These are phyloP conservation scores for Phytophthora pisi DNA, from an alignment of 352 stramenopile genomes.

Conservation along the genomic window DNA sequence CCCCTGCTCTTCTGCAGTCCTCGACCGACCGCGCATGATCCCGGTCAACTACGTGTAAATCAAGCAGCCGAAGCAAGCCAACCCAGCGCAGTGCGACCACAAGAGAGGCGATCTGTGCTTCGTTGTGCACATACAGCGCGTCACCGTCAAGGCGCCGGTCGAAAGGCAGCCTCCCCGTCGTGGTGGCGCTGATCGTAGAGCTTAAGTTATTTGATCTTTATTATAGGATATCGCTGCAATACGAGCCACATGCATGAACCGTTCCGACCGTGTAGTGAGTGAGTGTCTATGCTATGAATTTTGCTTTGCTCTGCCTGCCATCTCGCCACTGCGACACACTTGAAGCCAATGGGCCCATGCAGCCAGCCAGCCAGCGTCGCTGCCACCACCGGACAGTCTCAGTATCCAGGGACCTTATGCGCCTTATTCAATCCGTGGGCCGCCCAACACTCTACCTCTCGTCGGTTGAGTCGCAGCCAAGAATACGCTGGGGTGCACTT, in stretches of 20 bases:
- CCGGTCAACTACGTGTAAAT: constrained; percentile 54
- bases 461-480: background rate
- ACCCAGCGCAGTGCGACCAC: constrained; percentile 1
- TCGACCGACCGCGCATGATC: constrained; percentile 49
- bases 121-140: constrained; percentile 8
- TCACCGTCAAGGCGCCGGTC: constrained; percentile 10
- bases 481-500: background rate
- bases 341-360: constrained; percentile 10
- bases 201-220: constrained; percentile 40
- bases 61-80: background rate
- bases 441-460: background rate
- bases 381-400: constrained; percentile 4
- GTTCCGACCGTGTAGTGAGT: background rate
- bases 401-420: constrained; percentile 22
- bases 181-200: constrained; percentile 2
- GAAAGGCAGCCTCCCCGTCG: too few species aligned
- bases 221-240: constrained; percentile 30
- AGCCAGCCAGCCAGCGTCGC: background rate
- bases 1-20: constrained; percentile 40
- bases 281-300: background rate
- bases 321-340: constrained; percentile 2
- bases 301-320: constrained; percentile 5
- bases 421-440: constrained; percentile 8
- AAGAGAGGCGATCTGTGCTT: background rate
- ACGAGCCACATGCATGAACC: constrained; percentile 21